Conservation (phyloP, 345 rosid species). For the Eutrema yunnanense region DNA sequence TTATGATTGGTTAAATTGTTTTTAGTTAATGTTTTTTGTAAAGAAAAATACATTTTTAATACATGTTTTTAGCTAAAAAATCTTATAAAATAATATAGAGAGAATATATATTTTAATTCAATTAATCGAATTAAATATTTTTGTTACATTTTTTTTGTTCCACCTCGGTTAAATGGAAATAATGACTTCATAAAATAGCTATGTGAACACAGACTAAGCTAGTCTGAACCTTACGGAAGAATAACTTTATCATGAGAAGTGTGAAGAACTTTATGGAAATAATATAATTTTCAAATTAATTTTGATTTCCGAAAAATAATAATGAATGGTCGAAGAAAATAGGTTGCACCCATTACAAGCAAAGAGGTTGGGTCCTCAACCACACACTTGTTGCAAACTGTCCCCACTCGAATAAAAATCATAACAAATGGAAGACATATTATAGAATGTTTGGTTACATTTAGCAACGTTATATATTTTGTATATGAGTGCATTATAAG, state of each 20-base stretch:
- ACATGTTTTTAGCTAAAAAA: no score
- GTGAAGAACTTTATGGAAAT: background rate
- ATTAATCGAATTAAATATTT: no score
- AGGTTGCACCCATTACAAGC: constrained; percentile 12
- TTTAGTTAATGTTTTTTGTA: no score
- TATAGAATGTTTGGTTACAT: constrained; percentile 1
- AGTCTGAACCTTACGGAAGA: background rate
- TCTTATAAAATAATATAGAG: no score
- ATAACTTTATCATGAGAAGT: background rate
- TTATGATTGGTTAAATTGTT: no score
- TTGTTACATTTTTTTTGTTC: no score
- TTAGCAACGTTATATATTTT: background rate
- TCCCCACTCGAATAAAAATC: background rate
- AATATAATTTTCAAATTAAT: background rate
- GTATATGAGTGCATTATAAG: background rate
- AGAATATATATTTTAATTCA: no score
- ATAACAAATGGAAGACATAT: background rate
- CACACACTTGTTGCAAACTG: background rate
- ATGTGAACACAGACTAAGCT: constrained; percentile 1
- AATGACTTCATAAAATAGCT: no score
- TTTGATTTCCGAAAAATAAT: background rate
- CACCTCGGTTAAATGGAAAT: no score
- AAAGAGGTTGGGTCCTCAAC: constrained; percentile 1
- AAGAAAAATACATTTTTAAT: no score
- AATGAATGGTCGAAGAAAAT: constrained; percentile 1